Base-by-base conservation (phyloP, 164 flowering plant species). In the Macadamia tetraphylla region DNA sequence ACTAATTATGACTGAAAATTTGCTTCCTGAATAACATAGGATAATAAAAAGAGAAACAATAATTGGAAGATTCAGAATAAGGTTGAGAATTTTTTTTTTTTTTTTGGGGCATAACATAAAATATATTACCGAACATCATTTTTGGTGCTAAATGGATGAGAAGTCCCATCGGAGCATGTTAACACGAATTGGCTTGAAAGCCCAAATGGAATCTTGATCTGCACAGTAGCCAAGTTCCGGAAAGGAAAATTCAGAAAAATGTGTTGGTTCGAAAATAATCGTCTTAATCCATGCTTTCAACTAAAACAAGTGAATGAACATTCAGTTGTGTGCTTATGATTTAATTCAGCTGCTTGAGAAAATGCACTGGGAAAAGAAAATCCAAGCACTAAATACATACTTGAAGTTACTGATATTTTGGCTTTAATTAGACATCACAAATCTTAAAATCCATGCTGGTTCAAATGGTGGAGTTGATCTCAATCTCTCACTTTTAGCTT, bases 131-230 rank as follows among this genome's bases (percentile, higher is more conserved):
- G 69, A 63, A 89, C 81, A 73, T 84, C 86, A 64, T 76, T 71
- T 63, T 77, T 62, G n/a, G 97, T 81, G 67, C 76, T 85, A 55
- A 89, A 81, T 53, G 93, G 91, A 78, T 81, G 76, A 62, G 94
- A 88, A 55, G 90, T 86, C 23, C 97, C 93, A 81, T 88, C 79
- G 13, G 88, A 74, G 76, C 85, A 81, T 62, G 85, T 86, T 70
- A 94, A 71, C 68, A 91, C 93, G 82, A 91, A 89, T 58, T 91
- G 97, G 32, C 93, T 65, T 71, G 97, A 85, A 46, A 83, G 77
- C 40, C 98, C 97, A 73, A 76, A 64, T 17, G 98, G 97, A 73
- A 94, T 71, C 77, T 86, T 90, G 67, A 91, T 85, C 98, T 94
- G 94, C 77, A 78, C 70, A 32, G 67, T 68, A 40, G 51, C 3